Evolutionary conservation across 202 grass and related monocot species (phyloP).

Genomic region (Schoenoplectus tabernaemontani): DNA sequence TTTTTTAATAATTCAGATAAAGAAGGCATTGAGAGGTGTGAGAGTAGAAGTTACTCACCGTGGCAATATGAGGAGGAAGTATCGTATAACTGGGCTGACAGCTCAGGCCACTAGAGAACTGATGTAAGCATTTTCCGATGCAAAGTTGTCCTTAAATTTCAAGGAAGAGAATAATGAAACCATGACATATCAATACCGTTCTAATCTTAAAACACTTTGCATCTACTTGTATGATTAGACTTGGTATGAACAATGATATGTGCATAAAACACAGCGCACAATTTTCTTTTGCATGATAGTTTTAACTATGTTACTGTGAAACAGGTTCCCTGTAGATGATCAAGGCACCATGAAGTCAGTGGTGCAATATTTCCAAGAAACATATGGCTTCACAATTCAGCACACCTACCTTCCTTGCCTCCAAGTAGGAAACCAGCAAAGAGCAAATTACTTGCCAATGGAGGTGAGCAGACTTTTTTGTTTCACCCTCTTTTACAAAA

Average conservation of each 20-base stretch:
- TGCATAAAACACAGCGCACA: not conserved
- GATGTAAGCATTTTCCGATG: slow-evolving; percentile 33
- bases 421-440: slow-evolving; percentile 70
- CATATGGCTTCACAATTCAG: slow-evolving; percentile 77
- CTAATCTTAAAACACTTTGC: not conserved
- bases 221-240: not conserved
- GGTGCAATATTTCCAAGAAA: slow-evolving; percentile 92
- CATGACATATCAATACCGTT: not conserved
- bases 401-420: slow-evolving; percentile 82
- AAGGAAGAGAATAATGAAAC: not conserved
- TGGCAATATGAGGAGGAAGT: slow-evolving; percentile 90
- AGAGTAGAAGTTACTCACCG: slow-evolving; percentile 94
- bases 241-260: not conserved
- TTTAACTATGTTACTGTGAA: not conserved
- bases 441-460: slow-evolving; percentile 88
- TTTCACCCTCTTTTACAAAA: not conserved
- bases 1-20: slow-evolving; percentile 49
- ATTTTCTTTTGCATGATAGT: not conserved
- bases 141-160: not conserved
- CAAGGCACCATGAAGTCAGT: slow-evolving; percentile 75
- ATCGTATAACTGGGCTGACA: slow-evolving; percentile 80
- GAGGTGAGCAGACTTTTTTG: slow-evolving; percentile 42
- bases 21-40: slow-evolving; percentile 79
- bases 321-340: slow-evolving; percentile 77
- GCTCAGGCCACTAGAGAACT: slow-evolving; percentile 65